A percentile compares a stretch with the other conserved stretches of the same genome.
Conservation (phyloP, 2,329 filamentous ascomycete genomes). For the Dothiorella sarmentorum region DNA sequence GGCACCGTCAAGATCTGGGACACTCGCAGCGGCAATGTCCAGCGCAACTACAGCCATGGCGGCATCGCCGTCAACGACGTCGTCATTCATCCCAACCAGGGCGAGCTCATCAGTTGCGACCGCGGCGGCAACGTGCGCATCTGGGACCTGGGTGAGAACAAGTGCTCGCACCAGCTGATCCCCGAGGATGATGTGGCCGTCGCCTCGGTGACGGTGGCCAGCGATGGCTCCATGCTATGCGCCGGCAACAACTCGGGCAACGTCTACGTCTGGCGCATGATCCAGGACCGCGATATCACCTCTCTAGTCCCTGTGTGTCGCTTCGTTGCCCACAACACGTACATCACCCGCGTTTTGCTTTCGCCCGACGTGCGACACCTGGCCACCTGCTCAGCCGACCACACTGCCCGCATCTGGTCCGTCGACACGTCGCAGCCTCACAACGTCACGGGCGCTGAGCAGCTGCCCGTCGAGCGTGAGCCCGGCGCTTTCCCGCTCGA, state of each 20-base stretch:
- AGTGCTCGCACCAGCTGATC: conserved; percentile 92
- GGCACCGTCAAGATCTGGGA: conserved; percentile 98
- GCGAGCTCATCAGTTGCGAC: conserved; percentile 95
- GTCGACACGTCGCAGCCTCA: conserved; percentile 56
- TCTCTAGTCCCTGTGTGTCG: conserved; percentile 82
- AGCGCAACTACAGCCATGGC: conserved; percentile 89
- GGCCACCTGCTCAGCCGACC: conserved; percentile 89
- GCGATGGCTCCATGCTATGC: conserved; percentile 86
- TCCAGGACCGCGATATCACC: conserved; percentile 77
- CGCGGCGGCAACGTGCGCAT: conserved; percentile 87
- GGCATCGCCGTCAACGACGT: conserved; percentile 91
- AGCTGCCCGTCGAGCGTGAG: conserved; percentile 35
- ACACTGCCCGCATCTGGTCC: conserved; percentile 95
- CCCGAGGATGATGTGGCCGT: conserved; percentile 94
- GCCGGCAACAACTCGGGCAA: conserved; percentile 92
- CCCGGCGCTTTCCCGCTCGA: conserved; percentile 71
- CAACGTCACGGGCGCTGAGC: conserved; percentile 32
- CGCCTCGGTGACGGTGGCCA: conserved; percentile 91
- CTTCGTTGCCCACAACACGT: conserved; percentile 87
- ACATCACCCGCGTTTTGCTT: conserved; percentile 86
- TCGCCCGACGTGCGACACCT: conserved; percentile 93
- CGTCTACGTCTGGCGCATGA: conserved; percentile 94
- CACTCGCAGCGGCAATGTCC: conserved; percentile 77
- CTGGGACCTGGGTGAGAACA: conserved; percentile 96
- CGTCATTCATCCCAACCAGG: conserved; percentile 98